Conservation (phyloP, 805 yeast species). For the Yamadazyma philogaea region DNA sequence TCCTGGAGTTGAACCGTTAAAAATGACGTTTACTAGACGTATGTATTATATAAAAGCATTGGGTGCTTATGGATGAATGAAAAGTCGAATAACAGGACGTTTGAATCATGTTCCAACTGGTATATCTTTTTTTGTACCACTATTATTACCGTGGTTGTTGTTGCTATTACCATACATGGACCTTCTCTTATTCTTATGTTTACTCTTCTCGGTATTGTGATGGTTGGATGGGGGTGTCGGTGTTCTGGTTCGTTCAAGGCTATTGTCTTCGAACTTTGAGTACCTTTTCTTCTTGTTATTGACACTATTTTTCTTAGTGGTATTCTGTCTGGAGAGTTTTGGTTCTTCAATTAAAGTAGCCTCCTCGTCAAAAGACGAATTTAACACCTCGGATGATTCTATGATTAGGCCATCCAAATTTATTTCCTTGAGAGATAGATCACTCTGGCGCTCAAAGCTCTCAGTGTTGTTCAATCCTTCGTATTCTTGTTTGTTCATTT, state of each 20-base stretch:
- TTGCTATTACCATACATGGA: slow-evolving; percentile 10
- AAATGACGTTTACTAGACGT: background rate
- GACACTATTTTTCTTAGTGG: slow-evolving; percentile 20
- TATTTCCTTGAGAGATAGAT: slow-evolving; percentile 17
- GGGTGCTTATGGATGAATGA: background rate
- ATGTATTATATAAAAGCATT: slow-evolving; percentile 1
- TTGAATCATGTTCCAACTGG: slow-evolving; percentile 6
- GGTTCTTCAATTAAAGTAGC: slow-evolving; percentile 22
- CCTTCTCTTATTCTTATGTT: slow-evolving; percentile 9
- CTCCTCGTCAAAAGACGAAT: slow-evolving; percentile 34
- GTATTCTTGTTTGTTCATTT: slow-evolving; percentile 7
- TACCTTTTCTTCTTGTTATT: slow-evolving; percentile 34
- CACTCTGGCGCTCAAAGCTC: slow-evolving; percentile 9
- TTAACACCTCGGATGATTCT: slow-evolving; percentile 32
- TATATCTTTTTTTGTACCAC: slow-evolving; percentile 8
- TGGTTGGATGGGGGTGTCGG: slow-evolving; percentile 27
- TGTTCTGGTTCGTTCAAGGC: slow-evolving; percentile 18
- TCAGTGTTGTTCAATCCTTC: slow-evolving; percentile 16
- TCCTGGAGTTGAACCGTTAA: slow-evolving; percentile 8
- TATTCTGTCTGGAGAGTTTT: slow-evolving; percentile 15
- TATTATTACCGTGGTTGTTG: slow-evolving; percentile 12
- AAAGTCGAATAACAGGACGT: background rate
- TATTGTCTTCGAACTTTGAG: slow-evolving; percentile 25
- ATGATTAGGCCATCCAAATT: slow-evolving; percentile 33
- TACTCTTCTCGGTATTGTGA: slow-evolving; percentile 10